Base-by-base conservation (phyloP, 176 grass and related monocot species). In the Musa schizocarpa region DNA sequence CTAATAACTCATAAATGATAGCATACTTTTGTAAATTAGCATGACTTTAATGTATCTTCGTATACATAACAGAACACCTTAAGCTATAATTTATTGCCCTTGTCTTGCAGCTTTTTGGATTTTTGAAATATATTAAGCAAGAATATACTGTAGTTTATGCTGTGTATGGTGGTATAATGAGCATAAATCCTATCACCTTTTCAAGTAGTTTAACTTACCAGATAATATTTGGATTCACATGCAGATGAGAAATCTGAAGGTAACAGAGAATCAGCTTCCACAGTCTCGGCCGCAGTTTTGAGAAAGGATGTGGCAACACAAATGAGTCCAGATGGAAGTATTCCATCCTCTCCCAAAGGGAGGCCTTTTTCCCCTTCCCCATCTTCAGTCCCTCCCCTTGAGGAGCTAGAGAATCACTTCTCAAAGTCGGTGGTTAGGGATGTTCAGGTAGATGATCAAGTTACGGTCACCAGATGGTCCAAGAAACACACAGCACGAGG, bases 401-500 rank as follows among this genome's bases (percentile, higher is more conserved):
- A 86, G 80, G 89, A 92, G 54, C 81, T 79, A 11, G 85, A 82
- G 59, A 81, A 71, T 17, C 85, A 87, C 78, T 86, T 85, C 79
- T 86, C 89, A 70, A 84, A 96, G 81, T 52, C 88, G 65, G 84
- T 92, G 80, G 85, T 96, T 77, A 89, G 86, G 68, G 88, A 96
- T 82, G 86, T 92, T 74, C 79, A 88, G 80, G 80, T 92, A 74
- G 89, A 92, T 86, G 87, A 92, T 11, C 76, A 71, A 72, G 93
- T 96, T 50, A 92, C 85, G 77, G 69, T 96, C 48, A 96, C 87
- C 54, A 85, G 90, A 52, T 96, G 87, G 90, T 88, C 87, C 8
- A 92, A 90, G 85, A 96, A 92, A 76, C 88, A 90, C 82, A 83
- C 76, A 52, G 81, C 80, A 52, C 81, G 81, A 48, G 57, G 65